A percentile compares a stretch with the other conserved stretches of the same genome.
These are phyloP conservation scores for Stentor coeruleus DNA, from an alignment of 73 alveolate species.

Conservation along the genomic window DNA sequence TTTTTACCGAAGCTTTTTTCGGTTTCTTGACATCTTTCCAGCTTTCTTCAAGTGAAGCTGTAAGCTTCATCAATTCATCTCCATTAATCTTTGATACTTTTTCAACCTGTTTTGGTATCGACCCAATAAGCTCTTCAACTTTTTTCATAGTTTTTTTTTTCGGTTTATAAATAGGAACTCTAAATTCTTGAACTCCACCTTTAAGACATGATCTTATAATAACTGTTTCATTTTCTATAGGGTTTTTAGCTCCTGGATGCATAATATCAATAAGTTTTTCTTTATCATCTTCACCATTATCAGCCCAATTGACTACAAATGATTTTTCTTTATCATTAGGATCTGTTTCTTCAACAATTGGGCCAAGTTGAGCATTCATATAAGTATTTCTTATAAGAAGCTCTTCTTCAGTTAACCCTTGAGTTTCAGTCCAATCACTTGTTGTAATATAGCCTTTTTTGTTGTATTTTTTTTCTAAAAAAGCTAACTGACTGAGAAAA, in stretches of 20 bases:
- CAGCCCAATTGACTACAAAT: conserved; percentile 8
- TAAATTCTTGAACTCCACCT: conserved; percentile 2
- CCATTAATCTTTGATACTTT: neutral
- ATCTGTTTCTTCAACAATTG: conserved; percentile 54
- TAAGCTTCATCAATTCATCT: neutral
- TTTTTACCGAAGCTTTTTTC: neutral
- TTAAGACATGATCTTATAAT: conserved; percentile 10
- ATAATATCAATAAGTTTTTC: conserved; percentile 15
- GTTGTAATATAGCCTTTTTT: conserved; percentile 62
- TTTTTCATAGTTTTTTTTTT: neutral
- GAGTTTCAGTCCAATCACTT: conserved; percentile 78
- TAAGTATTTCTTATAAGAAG: conserved; percentile 81
- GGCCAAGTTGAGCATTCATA: conserved; percentile 83
- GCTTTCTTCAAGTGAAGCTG: neutral
- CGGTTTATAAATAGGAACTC: neutral
- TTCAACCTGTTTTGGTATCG: neutral
- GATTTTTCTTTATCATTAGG: conserved; percentile 5
- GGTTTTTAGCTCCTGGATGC: conserved; percentile 20
- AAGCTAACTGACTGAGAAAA: conserved; percentile 63
- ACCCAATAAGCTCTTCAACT: neutral
- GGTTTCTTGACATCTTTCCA: neutral
- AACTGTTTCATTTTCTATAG: conserved; percentile 13
- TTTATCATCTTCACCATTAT: neutral
- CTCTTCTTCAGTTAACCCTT: conserved; percentile 64
- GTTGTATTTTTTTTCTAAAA: conserved; percentile 57